Percentiles rank a stretch among this genome's conserved stretches.
These are phyloP conservation scores for Hanseniaspora lachancei DNA, from an alignment of 805 yeast species.

Conservation along the genomic window DNA sequence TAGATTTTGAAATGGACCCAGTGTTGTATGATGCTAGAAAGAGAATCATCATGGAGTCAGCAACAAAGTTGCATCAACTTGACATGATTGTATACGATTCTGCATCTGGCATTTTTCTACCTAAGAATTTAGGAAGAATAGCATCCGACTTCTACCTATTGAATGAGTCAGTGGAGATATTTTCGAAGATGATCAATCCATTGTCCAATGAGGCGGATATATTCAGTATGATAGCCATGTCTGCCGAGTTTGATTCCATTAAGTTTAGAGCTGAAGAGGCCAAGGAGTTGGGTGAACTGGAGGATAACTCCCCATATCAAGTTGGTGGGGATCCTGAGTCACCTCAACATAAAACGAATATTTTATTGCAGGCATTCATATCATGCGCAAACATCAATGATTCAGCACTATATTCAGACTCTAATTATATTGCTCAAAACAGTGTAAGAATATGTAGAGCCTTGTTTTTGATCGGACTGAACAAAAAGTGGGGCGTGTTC, in stretches of 20 bases:
- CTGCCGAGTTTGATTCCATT: slow-evolving; percentile 84
- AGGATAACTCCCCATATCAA: slow-evolving; percentile 62
- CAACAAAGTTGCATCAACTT: slow-evolving; percentile 63
- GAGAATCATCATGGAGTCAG: slow-evolving; percentile 65
- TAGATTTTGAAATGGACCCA: slow-evolving; percentile 72
- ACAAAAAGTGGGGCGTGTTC: slow-evolving; percentile 82
- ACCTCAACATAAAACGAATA: slow-evolving; percentile 74
- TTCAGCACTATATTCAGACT: slow-evolving; percentile 72
- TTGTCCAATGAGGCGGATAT: slow-evolving; percentile 86
- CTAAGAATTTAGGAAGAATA: slow-evolving; percentile 85
- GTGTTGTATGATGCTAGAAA: slow-evolving; percentile 59
- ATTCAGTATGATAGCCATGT: slow-evolving; percentile 74
- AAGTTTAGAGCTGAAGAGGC: slow-evolving; percentile 81
- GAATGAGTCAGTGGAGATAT: slow-evolving; percentile 75
- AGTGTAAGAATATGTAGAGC: slow-evolving; percentile 90
- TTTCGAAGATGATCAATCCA: slow-evolving; percentile 74
- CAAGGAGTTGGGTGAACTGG: slow-evolving; percentile 50
- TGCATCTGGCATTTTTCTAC: slow-evolving; percentile 56
- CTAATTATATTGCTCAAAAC: slow-evolving; percentile 89
- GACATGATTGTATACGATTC: slow-evolving; percentile 95
- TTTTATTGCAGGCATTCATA: slow-evolving; percentile 75
- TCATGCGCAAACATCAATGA: slow-evolving; percentile 62
- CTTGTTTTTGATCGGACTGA: slow-evolving; percentile 69
- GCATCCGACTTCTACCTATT: slow-evolving; percentile 87
- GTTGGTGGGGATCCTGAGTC: slow-evolving; percentile 64